These are phyloP conservation scores for Posidonia oceanica DNA, from an alignment of 116 monocot genomes.

Conservation along the genomic window DNA sequence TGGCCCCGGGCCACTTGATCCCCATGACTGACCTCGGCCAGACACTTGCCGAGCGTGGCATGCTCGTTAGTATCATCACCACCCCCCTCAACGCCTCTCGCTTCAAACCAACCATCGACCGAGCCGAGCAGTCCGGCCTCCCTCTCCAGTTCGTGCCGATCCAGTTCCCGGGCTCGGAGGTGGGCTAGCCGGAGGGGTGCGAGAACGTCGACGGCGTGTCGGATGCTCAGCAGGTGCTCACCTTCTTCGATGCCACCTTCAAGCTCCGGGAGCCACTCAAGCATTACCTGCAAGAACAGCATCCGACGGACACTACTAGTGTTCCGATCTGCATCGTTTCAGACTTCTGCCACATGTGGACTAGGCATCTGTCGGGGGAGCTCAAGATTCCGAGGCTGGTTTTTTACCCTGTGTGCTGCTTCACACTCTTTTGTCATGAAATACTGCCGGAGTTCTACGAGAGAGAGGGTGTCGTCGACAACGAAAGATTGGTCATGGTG, in stretches of 20 bases:
- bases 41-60: constrained; percentile 7
- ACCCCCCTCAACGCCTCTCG: constrained; percentile 14
- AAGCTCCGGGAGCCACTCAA: constrained; percentile 5
- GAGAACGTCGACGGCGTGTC: constrained; percentile 9
- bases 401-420: neutral
- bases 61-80: constrained; percentile 9
- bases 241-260: neutral
- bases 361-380: too few relatives aligned
- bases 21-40: constrained; percentile 19
- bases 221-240: neutral
- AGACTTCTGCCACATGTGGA: too few relatives aligned
- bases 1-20: constrained; percentile 21
- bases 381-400: too few relatives aligned
- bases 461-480: neutral
- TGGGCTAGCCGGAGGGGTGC: constrained; percentile 2
- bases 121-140: neutral
- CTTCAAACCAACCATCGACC: constrained; percentile 7
- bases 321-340: too few relatives aligned
- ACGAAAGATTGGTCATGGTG: constrained; percentile 8
- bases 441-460: neutral
- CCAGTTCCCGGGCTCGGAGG: neutral
- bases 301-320: too few relatives aligned
- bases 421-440: neutral
- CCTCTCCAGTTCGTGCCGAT: constrained; percentile 5
- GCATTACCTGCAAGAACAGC: neutral